Conservation (phyloP, 257 asterid species). For the Schizonepeta tenuifolia region DNA sequence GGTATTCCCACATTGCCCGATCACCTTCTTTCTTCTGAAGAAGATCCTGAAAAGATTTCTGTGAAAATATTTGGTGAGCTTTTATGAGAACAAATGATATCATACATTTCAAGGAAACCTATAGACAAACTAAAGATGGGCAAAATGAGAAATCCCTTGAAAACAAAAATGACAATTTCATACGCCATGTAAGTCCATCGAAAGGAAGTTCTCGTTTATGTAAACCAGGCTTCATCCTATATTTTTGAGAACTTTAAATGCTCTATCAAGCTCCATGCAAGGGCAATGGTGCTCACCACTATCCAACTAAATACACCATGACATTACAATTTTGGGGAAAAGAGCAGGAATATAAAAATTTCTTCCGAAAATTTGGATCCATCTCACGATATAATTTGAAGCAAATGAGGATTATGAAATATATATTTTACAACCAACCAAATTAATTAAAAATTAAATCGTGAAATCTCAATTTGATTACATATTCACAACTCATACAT, state of each 20-base stretch:
- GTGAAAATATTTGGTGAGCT: constrained; percentile 33
- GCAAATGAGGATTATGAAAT: not conserved
- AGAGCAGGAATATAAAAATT: not conserved
- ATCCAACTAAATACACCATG: constrained; percentile 16
- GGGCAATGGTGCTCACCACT: constrained; percentile 4
- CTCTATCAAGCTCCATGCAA: constrained; percentile 16
- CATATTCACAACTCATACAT: not conserved
- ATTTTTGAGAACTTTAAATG: constrained; percentile 6
- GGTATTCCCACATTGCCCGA: constrained; percentile 96
- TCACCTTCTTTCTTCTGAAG: constrained; percentile 96
- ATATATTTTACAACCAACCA: not conserved
- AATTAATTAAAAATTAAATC: not conserved
- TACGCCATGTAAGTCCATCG: constrained; percentile 12
- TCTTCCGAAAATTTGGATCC: constrained; percentile 3
- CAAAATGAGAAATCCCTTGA: constrained; percentile 9
- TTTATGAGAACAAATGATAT: constrained; percentile 23
- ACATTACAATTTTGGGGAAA: not conserved
- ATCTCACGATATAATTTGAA: not conserved
- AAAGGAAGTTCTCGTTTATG: constrained; percentile 14
- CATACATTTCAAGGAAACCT: constrained; percentile 15
- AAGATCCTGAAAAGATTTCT: constrained; percentile 98
- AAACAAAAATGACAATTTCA: not conserved
- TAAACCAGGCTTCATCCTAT: not conserved
- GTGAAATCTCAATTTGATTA: not conserved
- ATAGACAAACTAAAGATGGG: not conserved